Evolutionary conservation across 345 rosid species (phyloP).

Genomic region (Hibiscus trionum): DNA sequence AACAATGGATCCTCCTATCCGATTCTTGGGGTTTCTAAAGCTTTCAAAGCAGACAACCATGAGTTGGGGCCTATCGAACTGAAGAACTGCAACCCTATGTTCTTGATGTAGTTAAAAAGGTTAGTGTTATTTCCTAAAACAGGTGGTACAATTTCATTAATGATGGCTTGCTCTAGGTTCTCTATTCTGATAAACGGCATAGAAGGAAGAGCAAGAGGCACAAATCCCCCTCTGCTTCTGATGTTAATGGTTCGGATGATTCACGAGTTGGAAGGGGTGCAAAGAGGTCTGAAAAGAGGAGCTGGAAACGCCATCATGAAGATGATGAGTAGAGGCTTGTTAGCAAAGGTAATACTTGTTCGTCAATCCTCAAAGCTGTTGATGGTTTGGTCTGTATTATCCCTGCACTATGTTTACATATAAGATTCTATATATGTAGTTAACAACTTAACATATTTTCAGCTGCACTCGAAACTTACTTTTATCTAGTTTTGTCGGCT

Average conservation of each 20-base stretch:
- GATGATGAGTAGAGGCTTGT: conserved; percentile 22
- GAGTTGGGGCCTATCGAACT: conserved; percentile 87
- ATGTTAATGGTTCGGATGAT: conserved; percentile 38
- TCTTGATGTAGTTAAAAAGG: conserved; percentile 93
- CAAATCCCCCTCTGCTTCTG: conserved; percentile 32
- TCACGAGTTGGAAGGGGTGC: conserved; percentile 52
- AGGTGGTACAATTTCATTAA: background rate
- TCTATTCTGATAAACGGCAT: conserved; percentile 21
- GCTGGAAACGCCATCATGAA: conserved; percentile 2
- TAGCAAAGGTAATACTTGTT: background rate
- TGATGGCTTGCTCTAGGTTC: background rate
- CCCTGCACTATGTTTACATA: background rate
- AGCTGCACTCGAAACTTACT: background rate
- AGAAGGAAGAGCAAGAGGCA: conserved; percentile 50
- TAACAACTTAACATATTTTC: no score
- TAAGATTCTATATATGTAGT: background rate
- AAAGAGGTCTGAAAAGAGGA: conserved; percentile 28
- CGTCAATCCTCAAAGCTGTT: background rate
- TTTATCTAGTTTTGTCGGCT: background rate
- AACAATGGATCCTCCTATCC: conserved; percentile 96
- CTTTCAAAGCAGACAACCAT: conserved; percentile 73
- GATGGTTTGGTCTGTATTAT: background rate
- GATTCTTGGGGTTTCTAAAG: conserved; percentile 94
- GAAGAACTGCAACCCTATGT: conserved; percentile 95
- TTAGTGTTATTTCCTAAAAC: conserved; percentile 13